Base-by-base conservation (phyloP, 345 rosid genomes). In the Eucalyptus guilfoylei region DNA sequence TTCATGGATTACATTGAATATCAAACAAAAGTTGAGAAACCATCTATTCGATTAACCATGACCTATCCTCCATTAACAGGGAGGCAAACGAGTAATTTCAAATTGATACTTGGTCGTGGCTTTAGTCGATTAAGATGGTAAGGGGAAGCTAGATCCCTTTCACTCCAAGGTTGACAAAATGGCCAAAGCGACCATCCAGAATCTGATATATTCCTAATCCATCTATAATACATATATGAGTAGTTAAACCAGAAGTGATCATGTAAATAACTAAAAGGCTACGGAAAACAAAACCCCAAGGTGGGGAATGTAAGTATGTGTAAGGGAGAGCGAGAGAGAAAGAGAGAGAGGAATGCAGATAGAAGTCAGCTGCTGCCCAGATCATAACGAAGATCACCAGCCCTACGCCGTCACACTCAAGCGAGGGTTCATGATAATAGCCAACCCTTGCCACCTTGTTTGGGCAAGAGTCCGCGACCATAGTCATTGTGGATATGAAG, bases 281-380 rank as follows among this genome's bases (percentile, higher is more conserved):
- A 40, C 4, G 1, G 0, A n/a, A 69, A 34, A 10, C 11, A 69
- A 34, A 32, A 69, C 12, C 42, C 7, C 1, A 5, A 0, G 76
- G 4, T 6, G 2, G 14, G 83, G 14, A 69, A 34, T 9, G 80
- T 17, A 60, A 60, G 23, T 15, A 21, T 15, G 10, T 5, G 42
- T 6, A 9, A 32, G 44, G 3, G 4, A 17, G 81, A 37, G 80
- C n/a, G 37, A 64, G 76, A 49, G 52, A 49, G 11, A 64, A 0
- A n/a, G 3, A 49, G 80, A 32, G 44, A 72, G 45, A 72, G 81
- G 1, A 64, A 37, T 19, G 28, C 5, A 72, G 0, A 4, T 0
- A 2, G 0, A 72, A 37, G 1, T 17, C 3, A 1, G 2, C 26
- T 34, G 14, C 24, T 72, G 1, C 26, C 14, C 1, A 72, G 14